phyloP scores from a whole-genome alignment of 305 asterid species.

The Vinca major region DNA sequence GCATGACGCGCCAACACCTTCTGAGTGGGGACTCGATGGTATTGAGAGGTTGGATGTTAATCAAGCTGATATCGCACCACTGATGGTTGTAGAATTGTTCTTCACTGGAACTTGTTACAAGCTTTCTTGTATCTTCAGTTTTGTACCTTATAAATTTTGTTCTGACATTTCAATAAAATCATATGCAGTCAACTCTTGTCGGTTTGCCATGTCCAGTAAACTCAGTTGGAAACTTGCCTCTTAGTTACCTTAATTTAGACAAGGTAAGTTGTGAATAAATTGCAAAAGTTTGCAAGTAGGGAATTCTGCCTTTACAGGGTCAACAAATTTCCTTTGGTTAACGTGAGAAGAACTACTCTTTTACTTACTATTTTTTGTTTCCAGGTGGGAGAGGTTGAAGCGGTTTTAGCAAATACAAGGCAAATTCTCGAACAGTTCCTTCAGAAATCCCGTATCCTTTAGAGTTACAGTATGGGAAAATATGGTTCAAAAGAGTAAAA shows the following conservation, averaged over 20 bases:
- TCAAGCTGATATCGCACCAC: slow-evolving; percentile 97
- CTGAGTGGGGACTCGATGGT: slow-evolving; percentile 87
- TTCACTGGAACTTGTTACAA: slow-evolving; percentile 12
- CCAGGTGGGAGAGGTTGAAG: slow-evolving; percentile 82
- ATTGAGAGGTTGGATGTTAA: slow-evolving; percentile 87
- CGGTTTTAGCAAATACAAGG: slow-evolving; percentile 82
- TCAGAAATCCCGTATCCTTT: slow-evolving; percentile 81
- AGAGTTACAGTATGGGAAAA: not conserved
- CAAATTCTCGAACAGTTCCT: slow-evolving; percentile 85
- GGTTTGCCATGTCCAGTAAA: slow-evolving; percentile 94
- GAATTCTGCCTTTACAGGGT: not conserved
- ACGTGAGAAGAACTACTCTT: not conserved
- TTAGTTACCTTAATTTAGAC: slow-evolving; percentile 52
- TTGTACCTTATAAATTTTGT: slow-evolving; percentile 9
- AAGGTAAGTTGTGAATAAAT: slow-evolving; percentile 39
- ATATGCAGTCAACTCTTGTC: slow-evolving; percentile 77
- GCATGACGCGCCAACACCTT: slow-evolving; percentile 78
- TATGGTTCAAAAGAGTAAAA: not conserved
- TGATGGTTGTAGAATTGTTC: slow-evolving; percentile 62
- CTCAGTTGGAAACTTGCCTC: slow-evolving; percentile 92
- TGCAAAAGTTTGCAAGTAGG: not conserved
- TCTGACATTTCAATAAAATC: slow-evolving; percentile 25
- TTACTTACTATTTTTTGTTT: slow-evolving; percentile 8
- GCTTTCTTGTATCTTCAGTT: slow-evolving; percentile 12
- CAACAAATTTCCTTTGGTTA: not conserved